Percentiles rank a stretch among this genome's conserved stretches.
Conservation (phyloP, 176 grass and related monocot species). For the Miscanthus lutarioriparius region DNA sequence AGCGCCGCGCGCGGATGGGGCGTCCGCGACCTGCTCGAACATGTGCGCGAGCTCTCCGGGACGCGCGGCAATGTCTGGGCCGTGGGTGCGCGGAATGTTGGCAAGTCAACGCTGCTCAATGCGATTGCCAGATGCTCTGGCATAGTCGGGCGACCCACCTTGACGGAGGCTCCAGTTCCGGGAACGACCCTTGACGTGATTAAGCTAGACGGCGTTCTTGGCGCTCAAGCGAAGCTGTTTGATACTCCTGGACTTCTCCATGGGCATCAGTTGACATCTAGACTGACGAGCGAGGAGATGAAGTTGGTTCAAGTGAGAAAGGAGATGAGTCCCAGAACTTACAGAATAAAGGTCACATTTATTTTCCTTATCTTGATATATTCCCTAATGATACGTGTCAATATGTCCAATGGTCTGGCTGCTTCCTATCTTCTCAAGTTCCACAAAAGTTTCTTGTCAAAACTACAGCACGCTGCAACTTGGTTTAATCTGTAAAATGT, state of each 20-base stretch:
- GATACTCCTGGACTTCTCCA: slow-evolving; percentile 84
- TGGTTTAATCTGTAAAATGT: neutral
- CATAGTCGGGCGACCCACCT: slow-evolving; percentile 25
- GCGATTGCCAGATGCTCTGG: slow-evolving; percentile 67
- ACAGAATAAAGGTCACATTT: slow-evolving; percentile 68
- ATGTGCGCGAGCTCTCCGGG: slow-evolving; percentile 62
- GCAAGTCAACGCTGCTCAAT: slow-evolving; percentile 87
- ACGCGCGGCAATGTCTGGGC: slow-evolving; percentile 86
- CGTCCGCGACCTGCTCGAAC: slow-evolving; percentile 64
- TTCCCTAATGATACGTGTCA: neutral
- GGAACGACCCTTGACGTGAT: slow-evolving; percentile 84
- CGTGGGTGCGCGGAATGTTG: slow-evolving; percentile 75
- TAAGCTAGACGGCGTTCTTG: slow-evolving; percentile 66
- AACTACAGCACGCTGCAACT: neutral
- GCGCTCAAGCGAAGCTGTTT: slow-evolving; percentile 74
- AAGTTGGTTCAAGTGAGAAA: slow-evolving; percentile 79
- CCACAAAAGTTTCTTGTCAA: neutral
- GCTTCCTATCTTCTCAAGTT: neutral
- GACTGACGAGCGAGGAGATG: slow-evolving; percentile 65
- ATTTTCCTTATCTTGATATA: neutral
- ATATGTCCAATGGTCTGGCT: neutral
- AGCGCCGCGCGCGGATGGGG: slow-evolving; percentile 72
- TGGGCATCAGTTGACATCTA: slow-evolving; percentile 77
- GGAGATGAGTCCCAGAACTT: slow-evolving; percentile 76
- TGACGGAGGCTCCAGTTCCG: slow-evolving; percentile 83